A percentile compares a stretch with the other conserved stretches of the same genome.
Conservation (phyloP, 78 protist species). For the Dictyostelium citrinum region DNA sequence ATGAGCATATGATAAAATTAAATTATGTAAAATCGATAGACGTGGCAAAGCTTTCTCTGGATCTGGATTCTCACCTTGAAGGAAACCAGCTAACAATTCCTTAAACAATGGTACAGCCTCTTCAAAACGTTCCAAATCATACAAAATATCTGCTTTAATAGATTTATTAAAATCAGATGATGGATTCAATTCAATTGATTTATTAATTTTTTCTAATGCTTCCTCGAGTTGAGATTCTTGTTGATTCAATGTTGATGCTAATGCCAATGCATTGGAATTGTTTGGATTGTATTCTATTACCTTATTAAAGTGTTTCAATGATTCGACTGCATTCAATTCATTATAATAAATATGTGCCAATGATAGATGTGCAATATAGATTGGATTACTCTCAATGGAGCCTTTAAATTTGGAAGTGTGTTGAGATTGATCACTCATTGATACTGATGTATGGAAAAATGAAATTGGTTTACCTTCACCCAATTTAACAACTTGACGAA, state of each 20-base stretch:
- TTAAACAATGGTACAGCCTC: background rate
- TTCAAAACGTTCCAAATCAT: conserved; percentile 1
- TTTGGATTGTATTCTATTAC: background rate
- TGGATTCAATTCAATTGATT: background rate
- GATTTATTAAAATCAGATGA: background rate
- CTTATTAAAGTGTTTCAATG: background rate
- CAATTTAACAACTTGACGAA: background rate
- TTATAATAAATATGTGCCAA: background rate
- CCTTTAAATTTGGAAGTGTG: background rate
- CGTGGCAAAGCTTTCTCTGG: background rate
- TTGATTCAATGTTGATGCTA: background rate
- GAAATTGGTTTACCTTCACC: background rate
- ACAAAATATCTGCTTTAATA: background rate
- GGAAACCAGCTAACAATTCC: background rate
- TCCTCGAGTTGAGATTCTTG: background rate
- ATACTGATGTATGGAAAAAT: background rate
- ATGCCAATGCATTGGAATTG: background rate
- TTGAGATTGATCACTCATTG: background rate
- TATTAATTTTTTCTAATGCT: background rate
- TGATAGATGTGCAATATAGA: conserved; percentile 18
- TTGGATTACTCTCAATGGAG: conserved; percentile 21
- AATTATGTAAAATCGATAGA: conserved; percentile 15
- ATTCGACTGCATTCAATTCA: background rate
- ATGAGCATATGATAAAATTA: background rate
- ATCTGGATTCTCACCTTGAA: conserved; percentile 22